Conservation (phyloP, 2,329 filamentous ascomycete genomes). For the Hypoxylon sp. region DNA sequence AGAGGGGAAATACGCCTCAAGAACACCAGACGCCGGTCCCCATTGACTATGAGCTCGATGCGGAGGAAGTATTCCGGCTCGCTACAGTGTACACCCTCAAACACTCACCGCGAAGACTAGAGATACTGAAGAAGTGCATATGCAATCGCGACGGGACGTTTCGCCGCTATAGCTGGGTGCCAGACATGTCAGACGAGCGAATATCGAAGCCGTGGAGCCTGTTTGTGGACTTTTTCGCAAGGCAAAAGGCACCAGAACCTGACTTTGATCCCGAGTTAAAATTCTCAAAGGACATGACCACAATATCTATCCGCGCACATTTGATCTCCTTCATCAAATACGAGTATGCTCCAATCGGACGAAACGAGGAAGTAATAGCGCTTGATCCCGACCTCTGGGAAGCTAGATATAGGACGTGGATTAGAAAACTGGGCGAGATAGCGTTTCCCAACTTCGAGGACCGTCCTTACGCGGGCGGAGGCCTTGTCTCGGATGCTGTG, state of each 20-base stretch:
- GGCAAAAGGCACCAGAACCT: background rate
- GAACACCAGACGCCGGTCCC: background rate
- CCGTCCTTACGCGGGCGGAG: slow-evolving; percentile 6
- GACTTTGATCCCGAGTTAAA: slow-evolving; percentile 8
- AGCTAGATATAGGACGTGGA: slow-evolving; percentile 19
- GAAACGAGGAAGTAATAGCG: slow-evolving; percentile 7
- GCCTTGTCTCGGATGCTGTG: background rate
- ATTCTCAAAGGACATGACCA: slow-evolving; percentile 13
- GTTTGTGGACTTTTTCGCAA: slow-evolving; percentile 11
- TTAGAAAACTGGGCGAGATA: slow-evolving; percentile 1
- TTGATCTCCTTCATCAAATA: background rate
- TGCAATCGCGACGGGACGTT: slow-evolving; percentile 10
- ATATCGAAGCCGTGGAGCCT: slow-evolving; percentile 8
- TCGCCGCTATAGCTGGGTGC: slow-evolving; percentile 12
- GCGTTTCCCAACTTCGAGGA: slow-evolving; percentile 8
- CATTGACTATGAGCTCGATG: slow-evolving; percentile 8
- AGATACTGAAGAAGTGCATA: slow-evolving; percentile 13
- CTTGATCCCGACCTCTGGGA: slow-evolving; percentile 4
- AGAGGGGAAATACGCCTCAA: background rate
- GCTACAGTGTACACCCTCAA: slow-evolving; percentile 5
- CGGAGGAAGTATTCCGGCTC: slow-evolving; percentile 12
- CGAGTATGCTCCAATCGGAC: background rate
- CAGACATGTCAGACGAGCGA: slow-evolving; percentile 12
- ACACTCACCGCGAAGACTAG: background rate
- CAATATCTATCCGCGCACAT: slow-evolving; percentile 1